Conservation (phyloP, 1,284 basidiomycete genomes). For the Polyporus tsugae region DNA sequence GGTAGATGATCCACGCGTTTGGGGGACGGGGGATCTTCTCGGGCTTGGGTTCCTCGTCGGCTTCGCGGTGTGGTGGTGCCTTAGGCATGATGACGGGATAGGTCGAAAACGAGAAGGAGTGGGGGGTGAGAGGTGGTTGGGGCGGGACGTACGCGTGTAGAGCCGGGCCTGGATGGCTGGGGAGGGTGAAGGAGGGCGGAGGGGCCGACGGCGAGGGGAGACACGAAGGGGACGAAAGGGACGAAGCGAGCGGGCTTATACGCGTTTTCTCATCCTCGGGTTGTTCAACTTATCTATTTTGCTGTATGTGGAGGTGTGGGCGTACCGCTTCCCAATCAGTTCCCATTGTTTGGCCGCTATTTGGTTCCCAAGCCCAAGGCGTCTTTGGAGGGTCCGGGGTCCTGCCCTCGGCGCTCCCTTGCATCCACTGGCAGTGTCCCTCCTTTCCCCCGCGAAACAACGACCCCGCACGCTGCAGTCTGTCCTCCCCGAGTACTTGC, state of each 20-base stretch:
- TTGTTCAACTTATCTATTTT: slow-evolving; percentile 25
- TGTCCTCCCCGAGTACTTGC: neutral
- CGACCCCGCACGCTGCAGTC: neutral
- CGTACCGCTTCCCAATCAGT: slow-evolving; percentile 13
- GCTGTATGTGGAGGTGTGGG: slow-evolving; percentile 19
- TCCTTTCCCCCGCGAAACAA: neutral
- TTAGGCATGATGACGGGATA: slow-evolving; percentile 17
- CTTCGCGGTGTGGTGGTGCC: slow-evolving; percentile 25
- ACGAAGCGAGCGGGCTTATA: slow-evolving; percentile 24
- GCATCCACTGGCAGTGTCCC: neutral
- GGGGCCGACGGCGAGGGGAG: slow-evolving; percentile 14
- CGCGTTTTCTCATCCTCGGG: slow-evolving; percentile 21
- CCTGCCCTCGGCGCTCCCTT: slow-evolving; percentile 10
- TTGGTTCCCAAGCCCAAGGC: slow-evolving; percentile 10
- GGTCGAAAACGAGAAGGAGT: neutral
- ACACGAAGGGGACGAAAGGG: slow-evolving; percentile 12
- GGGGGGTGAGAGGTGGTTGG: slow-evolving; percentile 9
- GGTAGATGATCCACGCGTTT: slow-evolving; percentile 94
- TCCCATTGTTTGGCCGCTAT: slow-evolving; percentile 20
- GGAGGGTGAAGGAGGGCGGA: slow-evolving; percentile 8
- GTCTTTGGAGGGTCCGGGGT: slow-evolving; percentile 18
- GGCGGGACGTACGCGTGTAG: slow-evolving; percentile 34
- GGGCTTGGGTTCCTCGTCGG: slow-evolving; percentile 18
- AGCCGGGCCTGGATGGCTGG: neutral
- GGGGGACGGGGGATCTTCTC: slow-evolving; percentile 74